phyloP scores from a whole-genome alignment of 2,329 filamentous ascomycete species.

The Phialophora tarda region DNA sequence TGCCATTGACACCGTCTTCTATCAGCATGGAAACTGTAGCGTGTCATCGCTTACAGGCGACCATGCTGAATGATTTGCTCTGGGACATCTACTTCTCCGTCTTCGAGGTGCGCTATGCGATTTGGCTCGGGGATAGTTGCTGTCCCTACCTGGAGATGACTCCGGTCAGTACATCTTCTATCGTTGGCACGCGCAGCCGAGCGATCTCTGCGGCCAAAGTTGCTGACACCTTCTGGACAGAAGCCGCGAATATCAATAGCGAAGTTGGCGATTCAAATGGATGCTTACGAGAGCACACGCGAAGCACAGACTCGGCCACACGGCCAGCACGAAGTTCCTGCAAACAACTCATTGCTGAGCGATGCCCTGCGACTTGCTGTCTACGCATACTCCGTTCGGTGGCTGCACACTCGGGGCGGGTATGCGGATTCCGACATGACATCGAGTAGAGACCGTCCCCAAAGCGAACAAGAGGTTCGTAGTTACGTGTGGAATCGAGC shows the following conservation, averaged over 20 bases:
- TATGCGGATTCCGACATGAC: background rate
- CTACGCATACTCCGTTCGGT: constrained; percentile 21
- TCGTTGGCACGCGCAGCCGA: background rate
- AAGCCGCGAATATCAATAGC: constrained; percentile 2
- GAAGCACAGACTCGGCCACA: background rate
- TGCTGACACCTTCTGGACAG: background rate
- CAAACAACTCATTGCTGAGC: background rate
- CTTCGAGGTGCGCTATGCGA: constrained; percentile 17
- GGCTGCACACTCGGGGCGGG: constrained; percentile 10
- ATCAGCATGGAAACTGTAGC: background rate
- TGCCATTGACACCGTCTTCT: background rate
- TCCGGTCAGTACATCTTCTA: background rate
- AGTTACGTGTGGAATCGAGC: constrained; percentile 16
- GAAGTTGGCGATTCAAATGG: constrained; percentile 7
- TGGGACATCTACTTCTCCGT: constrained; percentile 21
- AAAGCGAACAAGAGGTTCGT: constrained; percentile 19
- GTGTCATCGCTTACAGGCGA: constrained; percentile 1
- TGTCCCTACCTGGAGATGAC: constrained; percentile 19
- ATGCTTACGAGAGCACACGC: background rate
- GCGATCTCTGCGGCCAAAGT: background rate
- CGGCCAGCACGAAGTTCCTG: background rate
- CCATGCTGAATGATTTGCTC: constrained; percentile 16
- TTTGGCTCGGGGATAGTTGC: constrained; percentile 24
- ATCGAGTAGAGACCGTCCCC: background rate
- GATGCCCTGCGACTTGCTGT: constrained; percentile 20